Evolutionary conservation across 2,329 filamentous ascomycete genomes (phyloP), one percentile per base, ranked within the genome.

Genomic region (Aspergillus sp.): DNA sequence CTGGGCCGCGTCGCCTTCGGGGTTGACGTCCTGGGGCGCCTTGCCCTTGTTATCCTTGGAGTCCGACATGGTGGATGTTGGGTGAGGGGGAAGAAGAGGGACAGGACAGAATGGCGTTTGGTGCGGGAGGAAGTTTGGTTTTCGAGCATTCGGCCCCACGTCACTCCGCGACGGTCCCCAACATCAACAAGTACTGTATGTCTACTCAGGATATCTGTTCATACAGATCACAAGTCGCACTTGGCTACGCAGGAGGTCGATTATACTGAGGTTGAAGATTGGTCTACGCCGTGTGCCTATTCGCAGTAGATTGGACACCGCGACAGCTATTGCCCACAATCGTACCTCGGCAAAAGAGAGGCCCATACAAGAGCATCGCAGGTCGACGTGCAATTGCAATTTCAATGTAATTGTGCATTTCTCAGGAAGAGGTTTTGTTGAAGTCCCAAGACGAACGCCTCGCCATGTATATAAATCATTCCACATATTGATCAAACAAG

Each of bases 1-100:
- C 26, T 29, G 32, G 45, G 59, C 52, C 26, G 58, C 46, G 57
- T 56, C 55, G 46, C 57, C 60, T 18, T 61, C 56, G n/a, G 62
- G 18, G 32, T 67, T 62, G 18, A 58, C 57, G 46, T 59, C 63
- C 64, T 72, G 55, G 39, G 69, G 66, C 49, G 66, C 67, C 53
- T 75, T 75, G 60, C 71, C 72, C 64, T 76, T 74, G 46, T 53
- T 58, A 46, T 74, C 69, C 50, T 71, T 66, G n/a, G 69, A 64
- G 55, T 75, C 72, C 32, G 75, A 67, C 75, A 77, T 77, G 59
- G 62, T 60, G 52, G 56, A 55, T 32, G n/a, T 57, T 55, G 39
- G 26, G 56, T 54, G 46, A 50, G 55, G 52, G 58, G 56, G 42
- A 32, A 54, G 52, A 53, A n/a, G 50, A 58, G 53, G 36, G 53